A percentile compares a stretch with the other conserved stretches of the same genome.
phyloP scores from a whole-genome alignment of 2,329 filamentous ascomycete species.

The Claviceps sp. region DNA sequence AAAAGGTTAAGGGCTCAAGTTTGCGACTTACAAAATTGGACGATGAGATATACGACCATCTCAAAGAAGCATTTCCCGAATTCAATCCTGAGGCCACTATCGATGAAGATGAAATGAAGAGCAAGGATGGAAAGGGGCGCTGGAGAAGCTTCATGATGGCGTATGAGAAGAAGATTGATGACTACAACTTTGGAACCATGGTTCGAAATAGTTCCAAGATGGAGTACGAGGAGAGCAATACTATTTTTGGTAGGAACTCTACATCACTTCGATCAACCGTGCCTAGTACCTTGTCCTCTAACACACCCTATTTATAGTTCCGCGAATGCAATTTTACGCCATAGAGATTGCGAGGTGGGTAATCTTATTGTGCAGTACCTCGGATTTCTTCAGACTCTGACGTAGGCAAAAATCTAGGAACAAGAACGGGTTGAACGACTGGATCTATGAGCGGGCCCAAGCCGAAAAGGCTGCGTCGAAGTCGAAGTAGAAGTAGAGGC shows the following conservation, averaged over 20 bases:
- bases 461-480: slow-evolving; percentile 30
- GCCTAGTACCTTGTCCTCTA: not conserved
- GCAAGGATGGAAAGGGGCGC: slow-evolving; percentile 81
- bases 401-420: slow-evolving; percentile 42
- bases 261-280: not conserved
- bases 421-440: slow-evolving; percentile 81
- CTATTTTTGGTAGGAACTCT: slow-evolving; percentile 64
- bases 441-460: slow-evolving; percentile 81
- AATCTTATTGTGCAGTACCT: not conserved
- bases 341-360: slow-evolving; percentile 33
- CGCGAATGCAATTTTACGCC: slow-evolving; percentile 44
- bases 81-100: slow-evolving; percentile 73
- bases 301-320: slow-evolving; percentile 23
- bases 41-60: slow-evolving; percentile 85
- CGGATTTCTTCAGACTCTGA: not conserved
- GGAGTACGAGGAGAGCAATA: slow-evolving; percentile 80
- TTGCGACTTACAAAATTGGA: slow-evolving; percentile 88
- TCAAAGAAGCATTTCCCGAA: slow-evolving; percentile 79
- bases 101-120: slow-evolving; percentile 94
- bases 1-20: slow-evolving; percentile 77
- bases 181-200: slow-evolving; percentile 98
- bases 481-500: slow-evolving; percentile 9
- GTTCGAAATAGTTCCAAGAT: slow-evolving; percentile 61
- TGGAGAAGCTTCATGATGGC: slow-evolving; percentile 91
- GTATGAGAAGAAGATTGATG: slow-evolving; percentile 90